Evolutionary conservation across 306 rosid genomes (phyloP).

Genomic region (Chamaecrista fasciculata): DNA sequence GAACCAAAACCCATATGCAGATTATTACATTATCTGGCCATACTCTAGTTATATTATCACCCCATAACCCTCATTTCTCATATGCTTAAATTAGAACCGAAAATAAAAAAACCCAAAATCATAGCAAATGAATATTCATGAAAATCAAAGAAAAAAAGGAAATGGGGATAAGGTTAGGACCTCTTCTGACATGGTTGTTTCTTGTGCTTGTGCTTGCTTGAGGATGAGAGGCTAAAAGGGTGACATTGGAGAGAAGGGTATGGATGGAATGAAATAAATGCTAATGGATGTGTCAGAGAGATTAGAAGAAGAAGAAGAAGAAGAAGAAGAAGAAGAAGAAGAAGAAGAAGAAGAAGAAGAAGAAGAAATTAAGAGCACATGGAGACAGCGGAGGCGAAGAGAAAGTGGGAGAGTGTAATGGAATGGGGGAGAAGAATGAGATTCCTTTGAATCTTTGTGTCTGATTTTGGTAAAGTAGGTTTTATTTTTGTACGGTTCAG

Average conservation of each 20-base stretch:
- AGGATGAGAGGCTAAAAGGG: slow-evolving; percentile 31
- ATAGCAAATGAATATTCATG: background rate
- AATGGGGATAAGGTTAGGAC: slow-evolving; percentile 2
- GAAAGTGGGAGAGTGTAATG: background rate
- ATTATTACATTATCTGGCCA: background rate
- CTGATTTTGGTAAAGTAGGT: slow-evolving; percentile 70
- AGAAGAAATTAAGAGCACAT: slow-evolving; percentile 14
- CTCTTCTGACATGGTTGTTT: slow-evolving; percentile 46
- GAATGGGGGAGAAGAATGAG: slow-evolving; percentile 29
- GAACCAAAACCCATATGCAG: background rate
- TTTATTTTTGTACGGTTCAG: slow-evolving; percentile 35
- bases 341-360: background rate
- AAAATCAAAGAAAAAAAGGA: background rate
- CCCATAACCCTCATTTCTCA: background rate
- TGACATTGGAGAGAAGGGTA: too few relatives aligned
- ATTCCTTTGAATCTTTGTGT: slow-evolving; percentile 37
- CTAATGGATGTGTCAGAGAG: slow-evolving; percentile 22
- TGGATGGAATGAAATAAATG: too few relatives aligned
- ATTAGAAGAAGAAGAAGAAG: background rate
- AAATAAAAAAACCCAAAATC: background rate
- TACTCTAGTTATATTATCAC: too few relatives aligned
- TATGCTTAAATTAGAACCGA: background rate
- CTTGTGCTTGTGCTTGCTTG: too few relatives aligned
- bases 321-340: background rate
- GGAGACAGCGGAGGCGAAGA: slow-evolving; percentile 12